A percentile compares a stretch with the other conserved stretches of the same genome.
These are phyloP conservation scores for Creolimax fragrantissima DNA, from an alignment of 78 protist genomes.

Conservation along the genomic window DNA sequence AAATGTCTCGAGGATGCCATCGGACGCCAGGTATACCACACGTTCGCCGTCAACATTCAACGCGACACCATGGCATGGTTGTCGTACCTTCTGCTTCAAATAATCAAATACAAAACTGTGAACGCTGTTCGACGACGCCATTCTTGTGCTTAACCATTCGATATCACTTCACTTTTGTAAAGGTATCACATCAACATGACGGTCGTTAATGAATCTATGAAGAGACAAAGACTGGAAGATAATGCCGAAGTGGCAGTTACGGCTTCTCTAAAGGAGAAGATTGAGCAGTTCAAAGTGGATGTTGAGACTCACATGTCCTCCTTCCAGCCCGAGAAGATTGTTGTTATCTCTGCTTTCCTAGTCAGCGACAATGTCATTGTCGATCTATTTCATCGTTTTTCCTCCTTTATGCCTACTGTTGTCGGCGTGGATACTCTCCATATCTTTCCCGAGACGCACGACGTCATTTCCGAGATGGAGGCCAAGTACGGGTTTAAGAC, in stretches of 20 bases:
- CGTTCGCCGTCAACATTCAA: no score
- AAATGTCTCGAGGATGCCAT: no score
- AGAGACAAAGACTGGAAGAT: neutral
- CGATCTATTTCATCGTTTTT: slow-evolving; percentile 11
- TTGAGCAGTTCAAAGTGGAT: neutral
- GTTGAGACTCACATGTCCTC: neutral
- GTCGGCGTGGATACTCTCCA: slow-evolving; percentile 48
- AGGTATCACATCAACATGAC: neutral
- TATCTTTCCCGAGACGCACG: slow-evolving; percentile 39
- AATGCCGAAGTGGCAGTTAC: neutral
- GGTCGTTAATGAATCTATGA: neutral
- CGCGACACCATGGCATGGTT: no score
- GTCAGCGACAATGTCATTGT: slow-evolving; percentile 36
- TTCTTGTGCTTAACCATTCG: no score
- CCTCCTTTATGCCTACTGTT: slow-evolving; percentile 13
- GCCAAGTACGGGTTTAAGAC: slow-evolving; percentile 5
- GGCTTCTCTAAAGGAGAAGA: neutral
- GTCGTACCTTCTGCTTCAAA: no score
- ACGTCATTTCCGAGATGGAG: neutral
- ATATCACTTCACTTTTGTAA: no score
- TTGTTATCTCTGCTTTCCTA: slow-evolving; percentile 40
- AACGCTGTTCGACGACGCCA: no score
- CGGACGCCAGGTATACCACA: no score
- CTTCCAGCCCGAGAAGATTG: neutral
- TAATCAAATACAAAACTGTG: no score